Conservation (phyloP, 2,329 filamentous ascomycete species). For the Aspergillus caelatus region DNA sequence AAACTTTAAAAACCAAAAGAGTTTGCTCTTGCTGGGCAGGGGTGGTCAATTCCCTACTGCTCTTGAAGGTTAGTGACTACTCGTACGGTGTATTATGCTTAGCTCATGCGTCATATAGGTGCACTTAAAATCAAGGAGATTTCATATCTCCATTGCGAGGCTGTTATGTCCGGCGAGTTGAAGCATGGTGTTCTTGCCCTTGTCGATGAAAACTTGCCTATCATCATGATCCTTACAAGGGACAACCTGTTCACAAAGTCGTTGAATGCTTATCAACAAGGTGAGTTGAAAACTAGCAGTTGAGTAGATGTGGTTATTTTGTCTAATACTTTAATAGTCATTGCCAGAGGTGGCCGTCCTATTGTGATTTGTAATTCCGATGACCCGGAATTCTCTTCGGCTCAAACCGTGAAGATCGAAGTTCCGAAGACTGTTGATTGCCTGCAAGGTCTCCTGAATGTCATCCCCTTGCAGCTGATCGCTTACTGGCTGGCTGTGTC, state of each 20-base stretch:
- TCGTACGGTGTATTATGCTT: background rate
- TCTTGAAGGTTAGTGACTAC: conserved; percentile 69
- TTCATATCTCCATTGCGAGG: conserved; percentile 98
- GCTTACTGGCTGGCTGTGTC: conserved; percentile 98
- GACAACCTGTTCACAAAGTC: conserved; percentile 98
- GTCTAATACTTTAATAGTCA: conserved; percentile 63
- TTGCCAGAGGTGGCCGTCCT: conserved; percentile 91
- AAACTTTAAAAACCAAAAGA: conserved; percentile 97
- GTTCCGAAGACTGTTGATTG: conserved; percentile 94
- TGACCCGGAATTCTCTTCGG: conserved; percentile 85
- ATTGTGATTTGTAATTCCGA: conserved; percentile 97
- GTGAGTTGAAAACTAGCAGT: conserved; percentile 50
- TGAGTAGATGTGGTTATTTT: conserved; percentile 12
- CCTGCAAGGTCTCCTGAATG: conserved; percentile 95
- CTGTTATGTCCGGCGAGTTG: conserved; percentile 99
- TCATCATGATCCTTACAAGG: conserved; percentile 98
- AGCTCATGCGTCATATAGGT: conserved; percentile 47
- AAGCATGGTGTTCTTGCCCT: conserved; percentile 98
- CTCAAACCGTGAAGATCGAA: conserved; percentile 94
- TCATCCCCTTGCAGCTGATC: conserved; percentile 95
- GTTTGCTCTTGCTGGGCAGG: conserved; percentile 86
- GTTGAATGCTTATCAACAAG: conserved; percentile 98
- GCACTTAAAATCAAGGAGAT: conserved; percentile 99
- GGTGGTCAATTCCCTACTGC: conserved; percentile 95
- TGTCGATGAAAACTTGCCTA: conserved; percentile 96